Base-by-base conservation (phyloP, 208 protist genomes). In the Crithidia sp. region DNA sequence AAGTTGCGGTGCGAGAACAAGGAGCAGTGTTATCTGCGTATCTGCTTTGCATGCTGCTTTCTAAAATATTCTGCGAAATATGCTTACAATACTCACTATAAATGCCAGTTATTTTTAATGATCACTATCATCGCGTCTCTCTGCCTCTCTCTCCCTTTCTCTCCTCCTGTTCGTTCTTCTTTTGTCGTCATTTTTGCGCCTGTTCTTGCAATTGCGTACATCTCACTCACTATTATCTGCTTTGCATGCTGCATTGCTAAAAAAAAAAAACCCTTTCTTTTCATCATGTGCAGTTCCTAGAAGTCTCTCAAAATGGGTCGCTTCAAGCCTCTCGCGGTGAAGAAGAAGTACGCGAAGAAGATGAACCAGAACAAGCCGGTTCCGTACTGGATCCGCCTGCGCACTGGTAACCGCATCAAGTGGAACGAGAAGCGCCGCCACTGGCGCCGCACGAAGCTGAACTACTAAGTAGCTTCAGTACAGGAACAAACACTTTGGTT, bases 361-460 rank as follows among this genome's bases (percentile, higher is more conserved):
- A 74, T 95, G 71, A 96, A 94, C 66, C 92, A 97, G 85, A 98
- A 98, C 91, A 88, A 89, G 76, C 94, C 96, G 49, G 88, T 98
- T 44, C 96, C 96, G 55, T 98, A 96, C 85, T 98, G 90, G 89
- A 94, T 97, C 65, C 92, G 95, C 69, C 86, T 98, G 44, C 91
- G 89, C 74, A 97, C 93, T 19, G 94, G 89, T 59, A 97, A 97
- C 77, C 87, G 84, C 76, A 95, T 98, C 75, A 94, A 95, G 86
- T 98, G 93, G 88, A 98, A 98, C 83, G 90, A 95, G 79, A 98
- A 98, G 91, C 92, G 96, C 87, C 93, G 96, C 79, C 93, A 98
- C 89, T 98, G 96, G 96, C 92, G 94, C 81, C 93, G 96, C 87
- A 97, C 94, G 72, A 98, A 98, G 92, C 91, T 98, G 72, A 87